A percentile compares a stretch with the other conserved stretches of the same genome.
Conservation (phyloP, 805 yeast genomes). For the Metschnikowia anglica region DNA sequence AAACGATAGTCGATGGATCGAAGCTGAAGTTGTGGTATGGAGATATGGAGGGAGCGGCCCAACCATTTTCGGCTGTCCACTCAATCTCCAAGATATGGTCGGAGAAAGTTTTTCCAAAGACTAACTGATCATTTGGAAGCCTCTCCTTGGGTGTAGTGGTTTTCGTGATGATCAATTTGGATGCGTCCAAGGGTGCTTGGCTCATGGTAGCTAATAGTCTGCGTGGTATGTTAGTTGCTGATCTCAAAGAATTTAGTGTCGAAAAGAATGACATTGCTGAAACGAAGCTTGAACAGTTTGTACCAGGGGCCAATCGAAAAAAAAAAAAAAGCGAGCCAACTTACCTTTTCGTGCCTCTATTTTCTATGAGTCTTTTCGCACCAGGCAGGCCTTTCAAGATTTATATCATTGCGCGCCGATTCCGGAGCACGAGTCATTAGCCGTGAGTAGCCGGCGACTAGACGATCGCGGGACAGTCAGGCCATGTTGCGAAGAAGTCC, state of each 20-base stretch:
- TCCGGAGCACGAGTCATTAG: slow-evolving; percentile 13
- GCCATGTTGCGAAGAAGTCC: slow-evolving; percentile 1
- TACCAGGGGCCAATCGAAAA: not conserved
- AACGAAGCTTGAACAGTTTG: not conserved
- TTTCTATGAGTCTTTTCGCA: slow-evolving; percentile 1
- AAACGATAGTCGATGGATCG: slow-evolving; percentile 87
- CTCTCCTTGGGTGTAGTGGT: slow-evolving; percentile 38
- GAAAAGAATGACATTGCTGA: slow-evolving; percentile 6
- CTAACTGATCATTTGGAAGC: slow-evolving; percentile 40
- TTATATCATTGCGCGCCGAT: slow-evolving; percentile 11
- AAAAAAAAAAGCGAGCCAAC: not conserved
- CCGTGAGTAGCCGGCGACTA: slow-evolving; percentile 17
- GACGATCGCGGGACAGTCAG: not conserved
- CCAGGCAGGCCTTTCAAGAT: slow-evolving; percentile 2
- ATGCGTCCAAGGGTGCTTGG: slow-evolving; percentile 37
- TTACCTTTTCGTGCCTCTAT: not conserved
- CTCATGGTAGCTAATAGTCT: slow-evolving; percentile 21
- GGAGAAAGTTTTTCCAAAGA: slow-evolving; percentile 59
- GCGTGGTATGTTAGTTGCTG: slow-evolving; percentile 17
- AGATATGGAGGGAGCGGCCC: slow-evolving; percentile 85
- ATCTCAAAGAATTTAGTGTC: slow-evolving; percentile 5
- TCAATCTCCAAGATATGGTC: slow-evolving; percentile 86
- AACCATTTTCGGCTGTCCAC: slow-evolving; percentile 76
- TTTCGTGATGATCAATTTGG: slow-evolving; percentile 36
- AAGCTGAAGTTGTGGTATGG: slow-evolving; percentile 76